phyloP scores from a whole-genome alignment of 371 early-diverging fungal genomes.

The Apophysomyces variabilis region DNA sequence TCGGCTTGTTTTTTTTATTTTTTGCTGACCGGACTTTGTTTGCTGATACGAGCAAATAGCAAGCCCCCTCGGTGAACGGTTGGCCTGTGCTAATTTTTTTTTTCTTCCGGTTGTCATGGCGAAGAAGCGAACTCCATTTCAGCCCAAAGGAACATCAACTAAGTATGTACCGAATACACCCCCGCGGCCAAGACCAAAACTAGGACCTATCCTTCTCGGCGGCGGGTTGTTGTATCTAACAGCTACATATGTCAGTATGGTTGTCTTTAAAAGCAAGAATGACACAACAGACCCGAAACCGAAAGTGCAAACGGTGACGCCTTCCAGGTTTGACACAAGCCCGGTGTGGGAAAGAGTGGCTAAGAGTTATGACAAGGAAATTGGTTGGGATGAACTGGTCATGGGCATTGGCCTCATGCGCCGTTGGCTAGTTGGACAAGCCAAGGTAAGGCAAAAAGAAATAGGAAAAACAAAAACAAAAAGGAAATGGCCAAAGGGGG shows the following conservation, averaged over 20 bases:
- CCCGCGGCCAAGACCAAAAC: constrained; percentile 23
- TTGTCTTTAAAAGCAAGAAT: constrained; percentile 47
- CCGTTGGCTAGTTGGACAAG: constrained; percentile 54
- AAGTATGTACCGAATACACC: not conserved
- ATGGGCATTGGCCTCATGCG: constrained; percentile 67
- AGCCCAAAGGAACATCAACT: not conserved
- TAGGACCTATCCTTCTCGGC: constrained; percentile 47
- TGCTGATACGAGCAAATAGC: not conserved
- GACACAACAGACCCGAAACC: constrained; percentile 27
- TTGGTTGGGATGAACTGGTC: constrained; percentile 70
- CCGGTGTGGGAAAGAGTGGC: constrained; percentile 57
- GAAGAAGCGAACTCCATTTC: constrained; percentile 1
- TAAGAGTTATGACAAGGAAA: constrained; percentile 61
- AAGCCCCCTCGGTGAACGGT: not conserved
- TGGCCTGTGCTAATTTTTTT: not conserved
- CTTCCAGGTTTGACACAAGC: constrained; percentile 46
- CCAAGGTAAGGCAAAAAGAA: constrained; percentile 36
- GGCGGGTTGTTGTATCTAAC: constrained; percentile 50
- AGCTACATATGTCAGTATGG: constrained; percentile 54
- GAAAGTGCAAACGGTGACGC: constrained; percentile 23
- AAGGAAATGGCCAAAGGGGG: not conserved
- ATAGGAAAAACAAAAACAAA: not conserved
- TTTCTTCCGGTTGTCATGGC: not conserved
- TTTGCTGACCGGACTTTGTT: no score
- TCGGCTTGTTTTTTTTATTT: no score